These are phyloP conservation scores for Penicillium dipodomyicola DNA, from an alignment of 495 filamentous ascomycete genomes.

Conservation along the genomic window DNA sequence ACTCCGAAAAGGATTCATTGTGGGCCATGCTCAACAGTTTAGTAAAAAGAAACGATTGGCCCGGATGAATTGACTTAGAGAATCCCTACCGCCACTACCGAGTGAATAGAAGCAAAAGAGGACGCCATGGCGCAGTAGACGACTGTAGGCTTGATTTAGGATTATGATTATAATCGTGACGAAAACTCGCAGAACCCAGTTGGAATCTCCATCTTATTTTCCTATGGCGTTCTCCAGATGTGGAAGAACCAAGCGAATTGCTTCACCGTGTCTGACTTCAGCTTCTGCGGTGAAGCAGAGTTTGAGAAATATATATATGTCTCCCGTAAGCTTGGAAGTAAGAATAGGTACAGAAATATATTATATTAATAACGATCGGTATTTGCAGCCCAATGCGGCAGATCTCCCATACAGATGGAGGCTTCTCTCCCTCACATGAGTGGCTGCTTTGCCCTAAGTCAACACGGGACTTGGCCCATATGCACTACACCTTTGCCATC, in stretches of 20 bases:
- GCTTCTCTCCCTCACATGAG: constrained; percentile 22
- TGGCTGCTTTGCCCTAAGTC: background rate
- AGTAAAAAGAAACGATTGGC: constrained; percentile 12
- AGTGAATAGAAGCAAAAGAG: constrained; percentile 18
- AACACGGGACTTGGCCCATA: constrained; percentile 2
- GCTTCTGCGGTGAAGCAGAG: background rate
- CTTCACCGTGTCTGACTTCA: background rate
- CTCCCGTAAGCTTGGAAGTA: background rate
- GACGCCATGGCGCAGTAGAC: constrained; percentile 4
- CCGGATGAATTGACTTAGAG: background rate
- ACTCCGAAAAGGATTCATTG: background rate
- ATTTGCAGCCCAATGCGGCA: constrained; percentile 3
- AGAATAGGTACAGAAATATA: constrained; percentile 1
- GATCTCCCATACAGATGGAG: constrained; percentile 14
- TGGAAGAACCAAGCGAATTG: background rate
- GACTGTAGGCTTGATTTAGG: background rate
- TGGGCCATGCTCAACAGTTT: background rate
- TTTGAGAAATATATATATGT: background rate
- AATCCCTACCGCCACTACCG: background rate
- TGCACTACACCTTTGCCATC: background rate
- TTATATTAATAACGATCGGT: background rate
- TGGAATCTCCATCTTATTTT: background rate
- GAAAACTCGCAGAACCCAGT: background rate
- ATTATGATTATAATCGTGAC: constrained; percentile 1
- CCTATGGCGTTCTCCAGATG: background rate